phyloP scores from a whole-genome alignment of 805 yeast genomes.

The Lipomyces anomalus region DNA sequence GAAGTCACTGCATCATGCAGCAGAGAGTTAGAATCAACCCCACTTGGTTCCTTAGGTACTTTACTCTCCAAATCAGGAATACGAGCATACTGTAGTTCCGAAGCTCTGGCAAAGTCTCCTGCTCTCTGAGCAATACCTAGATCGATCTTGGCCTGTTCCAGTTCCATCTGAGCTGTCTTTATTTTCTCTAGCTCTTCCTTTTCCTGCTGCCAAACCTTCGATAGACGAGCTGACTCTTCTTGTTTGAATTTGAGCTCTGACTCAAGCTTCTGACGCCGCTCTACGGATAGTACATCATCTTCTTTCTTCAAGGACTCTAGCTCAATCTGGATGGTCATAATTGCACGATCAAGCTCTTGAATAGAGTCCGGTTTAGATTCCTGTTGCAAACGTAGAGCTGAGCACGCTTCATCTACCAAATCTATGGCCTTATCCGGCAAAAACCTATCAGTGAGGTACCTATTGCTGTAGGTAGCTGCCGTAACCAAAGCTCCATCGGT shows the following conservation, averaged over 20 bases:
- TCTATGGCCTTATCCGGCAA: constrained; percentile 97
- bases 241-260: constrained; percentile 57
- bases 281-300: constrained; percentile 75
- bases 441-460: constrained; percentile 86
- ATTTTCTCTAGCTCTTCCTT: constrained; percentile 67
- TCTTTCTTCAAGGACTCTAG: constrained; percentile 90
- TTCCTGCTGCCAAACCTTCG: constrained; percentile 83
- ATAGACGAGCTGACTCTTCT: constrained; percentile 62
- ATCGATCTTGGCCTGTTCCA: constrained; percentile 79
- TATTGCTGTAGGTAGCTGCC: constrained; percentile 82
- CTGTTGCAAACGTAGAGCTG: constrained; percentile 87
- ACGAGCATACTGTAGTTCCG: constrained; percentile 78
- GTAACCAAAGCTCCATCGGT: constrained; percentile 89
- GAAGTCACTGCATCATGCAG: constrained; percentile 90
- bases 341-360: constrained; percentile 76
- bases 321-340: constrained; percentile 93
- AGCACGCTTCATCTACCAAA: constrained; percentile 94
- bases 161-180: constrained; percentile 70
- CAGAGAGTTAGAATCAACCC: constrained; percentile 32
- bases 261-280: constrained; percentile 69
- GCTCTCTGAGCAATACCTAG: constrained; percentile 76
- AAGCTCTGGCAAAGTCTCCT: constrained; percentile 82
- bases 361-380: constrained; percentile 96
- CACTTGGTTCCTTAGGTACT: constrained; percentile 46
- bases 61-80: constrained; percentile 73